A percentile compares a stretch with the other conserved stretches of the same genome.
phyloP scores from a whole-genome alignment of 768 basidiomycete genomes.

The Rubroboletus satanas region DNA sequence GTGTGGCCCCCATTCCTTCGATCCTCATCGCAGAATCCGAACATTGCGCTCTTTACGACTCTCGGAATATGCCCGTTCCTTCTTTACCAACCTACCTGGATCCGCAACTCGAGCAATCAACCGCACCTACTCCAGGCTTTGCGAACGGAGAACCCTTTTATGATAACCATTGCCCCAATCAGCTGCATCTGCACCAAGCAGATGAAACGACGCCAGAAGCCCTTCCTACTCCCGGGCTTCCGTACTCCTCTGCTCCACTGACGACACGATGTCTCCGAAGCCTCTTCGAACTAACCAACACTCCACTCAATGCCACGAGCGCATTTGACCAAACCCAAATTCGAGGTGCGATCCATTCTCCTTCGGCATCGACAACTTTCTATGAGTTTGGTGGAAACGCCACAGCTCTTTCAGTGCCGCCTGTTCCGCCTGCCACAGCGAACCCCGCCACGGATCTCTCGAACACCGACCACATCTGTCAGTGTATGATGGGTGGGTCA shows the following conservation, averaged over 20 bases:
- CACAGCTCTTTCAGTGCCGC: not conserved
- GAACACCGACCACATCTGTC: not conserved
- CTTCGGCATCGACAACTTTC: not conserved
- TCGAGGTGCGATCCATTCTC: not conserved
- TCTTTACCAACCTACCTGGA: not conserved
- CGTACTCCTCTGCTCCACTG: not conserved
- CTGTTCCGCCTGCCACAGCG: not conserved
- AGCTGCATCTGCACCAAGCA: not conserved
- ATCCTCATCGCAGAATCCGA: not conserved
- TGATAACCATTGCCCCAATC: not conserved
- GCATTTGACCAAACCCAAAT: not conserved
- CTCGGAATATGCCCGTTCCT: not conserved
- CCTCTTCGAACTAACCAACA: not conserved
- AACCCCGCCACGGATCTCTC: not conserved
- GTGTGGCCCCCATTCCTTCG: not conserved
- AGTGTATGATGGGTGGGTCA: not conserved
- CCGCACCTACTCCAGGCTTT: not conserved
- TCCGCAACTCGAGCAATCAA: not conserved
- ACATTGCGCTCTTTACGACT: not conserved
- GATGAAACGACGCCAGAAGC: not conserved
- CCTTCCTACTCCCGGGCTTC: not conserved
- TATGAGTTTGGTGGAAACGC: not conserved
- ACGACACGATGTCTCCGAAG: not conserved
- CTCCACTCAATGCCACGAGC: not conserved
- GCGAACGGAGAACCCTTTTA: not conserved